phyloP scores from a whole-genome alignment of 371 early-diverging fungal genomes.

The Cokeromyces recurvatus region DNA sequence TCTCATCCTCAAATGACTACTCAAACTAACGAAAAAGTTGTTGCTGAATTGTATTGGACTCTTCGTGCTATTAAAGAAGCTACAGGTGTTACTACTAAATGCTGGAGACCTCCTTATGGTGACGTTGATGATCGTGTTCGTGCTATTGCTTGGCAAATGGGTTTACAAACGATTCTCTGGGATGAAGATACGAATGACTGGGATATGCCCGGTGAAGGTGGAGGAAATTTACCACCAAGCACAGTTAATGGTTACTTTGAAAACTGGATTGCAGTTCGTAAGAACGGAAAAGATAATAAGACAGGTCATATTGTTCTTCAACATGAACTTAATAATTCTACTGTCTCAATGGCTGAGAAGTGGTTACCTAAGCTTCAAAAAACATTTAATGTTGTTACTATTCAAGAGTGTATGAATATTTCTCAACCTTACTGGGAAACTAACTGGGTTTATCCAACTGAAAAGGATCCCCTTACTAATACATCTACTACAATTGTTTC shows the following conservation, averaged over 20 bases:
- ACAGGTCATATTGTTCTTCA: constrained; percentile 45
- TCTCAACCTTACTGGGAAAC: constrained; percentile 49
- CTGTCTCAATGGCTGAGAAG: constrained; percentile 35
- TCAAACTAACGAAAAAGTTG: constrained; percentile 46
- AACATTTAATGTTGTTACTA: constrained; percentile 40
- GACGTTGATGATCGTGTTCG: constrained; percentile 56
- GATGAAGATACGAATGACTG: constrained; percentile 45
- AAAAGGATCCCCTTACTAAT: background rate
- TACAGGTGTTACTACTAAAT: constrained; percentile 46
- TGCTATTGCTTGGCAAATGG: constrained; percentile 50
- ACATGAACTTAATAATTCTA: constrained; percentile 42
- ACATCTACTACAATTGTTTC: background rate
- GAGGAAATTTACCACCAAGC: constrained; percentile 29
- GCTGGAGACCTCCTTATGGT: constrained; percentile 55
- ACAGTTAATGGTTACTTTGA: constrained; percentile 39
- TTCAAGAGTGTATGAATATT: constrained; percentile 46
- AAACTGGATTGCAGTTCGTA: constrained; percentile 30
- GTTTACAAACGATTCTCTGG: constrained; percentile 42
- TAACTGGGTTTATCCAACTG: constrained; percentile 31
- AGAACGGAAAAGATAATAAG: constrained; percentile 24
- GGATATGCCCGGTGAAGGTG: constrained; percentile 42
- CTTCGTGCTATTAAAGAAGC: constrained; percentile 50
- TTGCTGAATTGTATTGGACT: constrained; percentile 56
- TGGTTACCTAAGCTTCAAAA: constrained; percentile 37
- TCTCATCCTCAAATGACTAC: constrained; percentile 56